Conservation (phyloP, 116 monocot species). For the Iris pallida region DNA sequence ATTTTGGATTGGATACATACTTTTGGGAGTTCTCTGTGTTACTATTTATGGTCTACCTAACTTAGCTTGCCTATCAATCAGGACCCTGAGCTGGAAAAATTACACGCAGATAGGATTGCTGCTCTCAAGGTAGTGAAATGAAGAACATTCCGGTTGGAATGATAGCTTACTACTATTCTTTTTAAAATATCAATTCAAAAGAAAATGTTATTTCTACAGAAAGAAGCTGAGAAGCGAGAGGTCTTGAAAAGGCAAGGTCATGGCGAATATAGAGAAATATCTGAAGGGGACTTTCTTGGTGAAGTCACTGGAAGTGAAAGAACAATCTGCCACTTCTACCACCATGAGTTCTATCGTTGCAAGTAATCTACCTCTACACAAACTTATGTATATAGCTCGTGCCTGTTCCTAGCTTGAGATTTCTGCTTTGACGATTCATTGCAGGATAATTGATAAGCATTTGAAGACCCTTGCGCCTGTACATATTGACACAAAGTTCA, state of each 20-base stretch:
- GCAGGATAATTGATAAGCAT: constrained; percentile 93
- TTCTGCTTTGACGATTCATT: constrained; percentile 7
- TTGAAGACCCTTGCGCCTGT: constrained; percentile 66
- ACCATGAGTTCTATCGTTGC: constrained; percentile 92
- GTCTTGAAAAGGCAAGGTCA: constrained; percentile 78
- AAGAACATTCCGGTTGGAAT: neutral
- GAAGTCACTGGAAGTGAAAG: constrained; percentile 80
- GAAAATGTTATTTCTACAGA: constrained; percentile 28
- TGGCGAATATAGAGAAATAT: constrained; percentile 81
- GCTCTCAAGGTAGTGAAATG: constrained; percentile 58
- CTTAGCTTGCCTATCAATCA: constrained; percentile 12
- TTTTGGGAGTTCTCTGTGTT: neutral
- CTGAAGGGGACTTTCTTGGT: constrained; percentile 80
- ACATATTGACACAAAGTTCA: constrained; percentile 67
- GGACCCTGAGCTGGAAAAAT: constrained; percentile 90
- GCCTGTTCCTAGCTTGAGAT: neutral
- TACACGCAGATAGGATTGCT: constrained; percentile 88
- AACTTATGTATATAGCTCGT: neutral
- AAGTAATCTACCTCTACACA: constrained; percentile 36
- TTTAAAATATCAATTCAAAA: neutral
- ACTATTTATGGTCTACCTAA: neutral
- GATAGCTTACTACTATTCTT: neutral
- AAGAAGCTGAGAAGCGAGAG: constrained; percentile 79
- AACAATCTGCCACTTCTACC: constrained; percentile 88
- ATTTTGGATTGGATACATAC: neutral